Conservation (phyloP, 2,329 filamentous ascomycete species). For the Tolypocladium tundrense region DNA sequence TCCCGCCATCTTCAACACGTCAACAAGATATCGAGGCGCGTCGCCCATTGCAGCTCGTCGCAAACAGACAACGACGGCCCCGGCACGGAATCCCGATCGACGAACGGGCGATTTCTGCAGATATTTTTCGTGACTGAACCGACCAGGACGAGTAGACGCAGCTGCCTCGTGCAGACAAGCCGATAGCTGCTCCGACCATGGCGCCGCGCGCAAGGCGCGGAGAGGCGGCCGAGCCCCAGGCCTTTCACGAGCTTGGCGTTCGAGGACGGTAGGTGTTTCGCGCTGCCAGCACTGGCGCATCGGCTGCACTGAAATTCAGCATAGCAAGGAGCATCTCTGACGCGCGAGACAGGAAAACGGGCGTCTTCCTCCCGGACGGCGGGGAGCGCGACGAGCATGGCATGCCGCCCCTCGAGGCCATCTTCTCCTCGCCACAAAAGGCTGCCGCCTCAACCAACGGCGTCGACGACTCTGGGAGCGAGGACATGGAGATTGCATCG, state of each 20-base stretch:
- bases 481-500: constrained; percentile 44
- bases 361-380: constrained; percentile 66
- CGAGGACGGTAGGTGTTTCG: constrained; percentile 26
- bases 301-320: background rate
- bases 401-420: constrained; percentile 74
- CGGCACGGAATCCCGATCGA: background rate
- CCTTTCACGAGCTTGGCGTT: constrained; percentile 22
- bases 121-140: background rate
- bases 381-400: constrained; percentile 83
- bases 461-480: constrained; percentile 21
- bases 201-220: constrained; percentile 21
- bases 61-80: background rate
- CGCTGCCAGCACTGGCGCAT: background rate
- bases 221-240: constrained; percentile 19
- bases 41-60: background rate
- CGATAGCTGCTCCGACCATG: constrained; percentile 12
- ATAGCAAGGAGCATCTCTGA: constrained; percentile 1
- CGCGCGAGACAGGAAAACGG: constrained; percentile 62
- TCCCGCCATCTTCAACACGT: constrained; percentile 6
- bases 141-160: background rate
- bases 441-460: constrained; percentile 16
- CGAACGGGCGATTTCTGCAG: background rate
- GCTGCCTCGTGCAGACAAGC: background rate
- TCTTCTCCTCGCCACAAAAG: constrained; percentile 81
- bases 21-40: constrained; percentile 6